Base-by-base conservation (phyloP, 306 rosid species). In the Pueraria montana region DNA sequence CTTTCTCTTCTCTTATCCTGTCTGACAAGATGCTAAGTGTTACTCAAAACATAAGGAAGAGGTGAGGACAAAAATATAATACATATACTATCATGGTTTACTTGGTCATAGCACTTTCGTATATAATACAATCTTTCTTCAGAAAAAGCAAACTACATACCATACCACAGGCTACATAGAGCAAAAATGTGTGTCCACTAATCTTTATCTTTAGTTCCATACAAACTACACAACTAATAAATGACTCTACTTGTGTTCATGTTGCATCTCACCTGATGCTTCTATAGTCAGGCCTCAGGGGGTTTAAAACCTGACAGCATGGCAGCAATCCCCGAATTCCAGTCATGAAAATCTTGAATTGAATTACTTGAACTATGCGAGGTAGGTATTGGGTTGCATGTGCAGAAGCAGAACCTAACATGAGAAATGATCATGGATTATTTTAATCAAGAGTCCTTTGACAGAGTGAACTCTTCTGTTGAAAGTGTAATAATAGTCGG, bases 321-420 rank as follows among this genome's bases (percentile, higher is more conserved):
- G 49, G 34, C 36, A 36, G 23, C 49, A 65, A 11, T 42, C 46
- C 42, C 52, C n/a, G 70, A 63, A 68, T 38, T 67, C 69, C 48
- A 13, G 69, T 30, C 58, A 72, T 59, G 73, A 32, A 72, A 49
- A 36, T 40, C 71, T 61, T n/a, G 26, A 48, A 61, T 61, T n/a
- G 26, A 48, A 61, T 46, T 40, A 53, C 14, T 38, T 65, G 40
- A 40, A 24, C 52, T 40, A 49, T 52, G 61, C 0, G 43, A 52
- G 13, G 16, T 55, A 30, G 34, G 34, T 55, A 43, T 45, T 70
- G 79, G 45, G 16, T 17, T 23, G 61, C 76, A 77, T 45, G 65
- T 83, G 77, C 72, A 67, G 53, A 68, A 40, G 77, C 72, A 43
- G 64, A 68, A 40, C 50, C 81, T 40, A 66, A 20, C 43, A n/a